These are phyloP conservation scores for Exophiala phaeomuriformis DNA, from an alignment of 2,329 filamentous ascomycete genomes.

Conservation along the genomic window DNA sequence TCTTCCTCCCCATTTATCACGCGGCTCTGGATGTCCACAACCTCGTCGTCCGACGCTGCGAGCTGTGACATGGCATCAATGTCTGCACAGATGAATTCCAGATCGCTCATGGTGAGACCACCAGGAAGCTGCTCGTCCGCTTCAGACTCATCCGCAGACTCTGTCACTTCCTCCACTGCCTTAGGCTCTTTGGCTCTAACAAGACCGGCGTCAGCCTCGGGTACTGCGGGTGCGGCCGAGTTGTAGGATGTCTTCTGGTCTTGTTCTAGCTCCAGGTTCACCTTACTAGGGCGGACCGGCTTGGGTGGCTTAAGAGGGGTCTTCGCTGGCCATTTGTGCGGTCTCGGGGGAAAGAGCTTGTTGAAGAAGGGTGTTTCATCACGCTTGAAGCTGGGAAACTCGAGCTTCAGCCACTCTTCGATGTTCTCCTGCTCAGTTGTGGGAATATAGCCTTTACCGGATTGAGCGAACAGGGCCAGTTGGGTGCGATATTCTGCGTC, in stretches of 20 bases:
- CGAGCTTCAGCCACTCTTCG: constrained; percentile 46
- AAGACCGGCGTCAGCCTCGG: constrained; percentile 13
- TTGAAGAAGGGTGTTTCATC: constrained; percentile 71
- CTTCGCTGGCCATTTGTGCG: constrained; percentile 67
- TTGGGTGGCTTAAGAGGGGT: constrained; percentile 72
- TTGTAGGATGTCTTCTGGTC: constrained; percentile 84
- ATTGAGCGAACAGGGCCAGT: constrained; percentile 42
- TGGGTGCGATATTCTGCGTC: constrained; percentile 39
- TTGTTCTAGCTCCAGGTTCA: constrained; percentile 74
- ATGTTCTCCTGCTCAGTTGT: constrained; percentile 23
- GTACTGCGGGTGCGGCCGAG: constrained; percentile 41
- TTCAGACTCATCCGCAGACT: constrained; percentile 46
- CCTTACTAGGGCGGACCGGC: constrained; percentile 74
- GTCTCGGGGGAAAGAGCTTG: constrained; percentile 73
- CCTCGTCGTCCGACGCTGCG: constrained; percentile 32
- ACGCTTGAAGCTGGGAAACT: constrained; percentile 74
- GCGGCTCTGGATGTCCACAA: constrained; percentile 28
- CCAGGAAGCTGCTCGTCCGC: constrained; percentile 58
- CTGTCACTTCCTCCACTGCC: constrained; percentile 41
- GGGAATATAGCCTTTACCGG: constrained; percentile 30
- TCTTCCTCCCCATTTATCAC: constrained; percentile 42
- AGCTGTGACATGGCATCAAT: constrained; percentile 62
- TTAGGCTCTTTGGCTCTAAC: constrained; percentile 38
- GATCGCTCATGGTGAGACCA: constrained; percentile 69
- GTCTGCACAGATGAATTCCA: constrained; percentile 78